Evolutionary conservation across 257 asterid genomes (phyloP).

Genomic region (Penstemon eatonii): DNA sequence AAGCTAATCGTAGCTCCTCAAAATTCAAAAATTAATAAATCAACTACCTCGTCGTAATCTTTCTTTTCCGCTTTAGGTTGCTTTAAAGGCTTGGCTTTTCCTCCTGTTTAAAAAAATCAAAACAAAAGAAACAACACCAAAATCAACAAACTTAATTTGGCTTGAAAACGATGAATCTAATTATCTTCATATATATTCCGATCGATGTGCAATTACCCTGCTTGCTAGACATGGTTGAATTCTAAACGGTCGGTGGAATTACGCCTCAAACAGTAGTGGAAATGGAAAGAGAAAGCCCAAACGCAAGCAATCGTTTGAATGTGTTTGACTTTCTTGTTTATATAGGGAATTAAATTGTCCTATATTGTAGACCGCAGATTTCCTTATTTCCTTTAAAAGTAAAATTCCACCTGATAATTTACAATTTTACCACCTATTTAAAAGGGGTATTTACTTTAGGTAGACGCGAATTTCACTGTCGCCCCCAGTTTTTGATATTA

Average conservation of each 20-base stretch:
- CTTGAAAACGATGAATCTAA: background rate
- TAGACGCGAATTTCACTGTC: background rate
- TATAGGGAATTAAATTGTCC: background rate
- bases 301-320: conserved; percentile 21
- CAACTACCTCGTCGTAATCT: conserved; percentile 61
- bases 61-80: conserved; percentile 55
- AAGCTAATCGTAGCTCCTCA: background rate
- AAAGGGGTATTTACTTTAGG: background rate
- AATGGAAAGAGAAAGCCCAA: background rate
- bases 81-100: conserved; percentile 77
- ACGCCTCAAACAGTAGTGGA: background rate
- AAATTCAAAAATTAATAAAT: conserved; percentile 2
- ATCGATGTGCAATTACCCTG: conserved; percentile 31
- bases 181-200: background rate
- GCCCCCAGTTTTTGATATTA: no score
- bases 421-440: background rate
- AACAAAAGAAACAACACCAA: conserved; percentile 1
- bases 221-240: conserved; percentile 41
- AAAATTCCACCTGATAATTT: background rate
- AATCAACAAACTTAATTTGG: background rate
- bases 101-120: conserved; percentile 42
- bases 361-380: background rate
- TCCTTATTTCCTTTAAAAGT: background rate
- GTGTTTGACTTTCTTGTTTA: background rate
- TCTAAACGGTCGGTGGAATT: conserved; percentile 24